Evolutionary conservation across 306 rosid species (phyloP), one percentile per base, ranked within the genome.

Genomic region (Begonia loranthoides): DNA sequence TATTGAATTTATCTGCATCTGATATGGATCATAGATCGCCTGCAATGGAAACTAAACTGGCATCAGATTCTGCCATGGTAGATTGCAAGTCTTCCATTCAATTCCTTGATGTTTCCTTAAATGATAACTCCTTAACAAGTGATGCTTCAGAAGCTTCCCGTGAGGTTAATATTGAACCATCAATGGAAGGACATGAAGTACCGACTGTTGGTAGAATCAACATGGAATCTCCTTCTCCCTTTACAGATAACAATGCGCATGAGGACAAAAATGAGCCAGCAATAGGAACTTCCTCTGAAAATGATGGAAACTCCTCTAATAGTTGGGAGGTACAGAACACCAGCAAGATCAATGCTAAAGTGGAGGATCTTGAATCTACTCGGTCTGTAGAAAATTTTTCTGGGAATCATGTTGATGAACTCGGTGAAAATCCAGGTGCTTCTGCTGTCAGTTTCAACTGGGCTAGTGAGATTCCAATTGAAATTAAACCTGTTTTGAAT

Each of bases 1-100:
- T 39, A 59, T 34, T 66, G 45, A 63, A 58, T 55, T 59, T 55
- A 40, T 71, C 84, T 58, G 72, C 70, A 28, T 43, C 81, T 34
- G 50, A 50, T 16, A 40, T 45, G 15, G 47, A 58, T 57, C 50
- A 45, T 17, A 50, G 34, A 19, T 55, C 22, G 12, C 40, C 34
- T 12, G 67, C 54, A 61, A 52, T 8, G 22, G 52, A 64, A 43
- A 61, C 38, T 57, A 39, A 60, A 51, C 17, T 55, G n/a, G 58
- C 11, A 51, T 13, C 10, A 41, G 52, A 50, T 50, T 46, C 54
- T 56, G 41, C 51, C 17, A 44, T 15, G 38, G 48, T 55, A 59
- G 70, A 71, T 60, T 44, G 55, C 55, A 47, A 54, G 49, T 39
- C 48, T 52, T 55, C 75, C 45, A 36, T 64, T 24, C 69, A 65